Conservation (phyloP, 2,329 filamentous ascomycete species). For the Ascochyta pisi region DNA sequence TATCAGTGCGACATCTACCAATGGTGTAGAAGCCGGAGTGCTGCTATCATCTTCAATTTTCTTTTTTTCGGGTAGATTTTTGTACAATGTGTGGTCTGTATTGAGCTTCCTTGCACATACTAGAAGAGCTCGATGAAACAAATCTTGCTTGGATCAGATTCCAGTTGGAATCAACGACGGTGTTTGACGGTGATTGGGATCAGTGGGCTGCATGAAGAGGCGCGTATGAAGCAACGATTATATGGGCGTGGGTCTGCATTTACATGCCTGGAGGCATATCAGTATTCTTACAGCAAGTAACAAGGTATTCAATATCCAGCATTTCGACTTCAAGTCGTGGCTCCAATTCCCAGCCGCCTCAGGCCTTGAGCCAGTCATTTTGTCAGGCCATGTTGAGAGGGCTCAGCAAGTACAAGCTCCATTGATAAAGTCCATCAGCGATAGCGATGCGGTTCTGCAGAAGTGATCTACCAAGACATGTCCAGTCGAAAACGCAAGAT, state of each 20-base stretch:
- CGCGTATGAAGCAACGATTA: constrained; percentile 2
- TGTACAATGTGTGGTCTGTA: constrained; percentile 11
- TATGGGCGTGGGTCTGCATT: constrained; percentile 13
- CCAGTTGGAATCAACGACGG: not conserved
- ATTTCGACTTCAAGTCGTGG: not conserved
- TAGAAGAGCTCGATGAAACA: not conserved
- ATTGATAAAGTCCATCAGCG: not conserved
- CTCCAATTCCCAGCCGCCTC: too few species aligned
- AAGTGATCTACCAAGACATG: not conserved
- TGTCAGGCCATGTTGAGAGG: not conserved
- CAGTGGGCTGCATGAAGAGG: constrained; percentile 2
- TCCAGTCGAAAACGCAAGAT: not conserved
- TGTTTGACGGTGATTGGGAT: not conserved
- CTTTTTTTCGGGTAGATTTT: not conserved
- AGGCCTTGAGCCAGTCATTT: too few species aligned
- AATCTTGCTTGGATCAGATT: not conserved
- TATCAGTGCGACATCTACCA: not conserved
- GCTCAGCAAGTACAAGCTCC: not conserved
- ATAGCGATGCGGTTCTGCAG: not conserved
- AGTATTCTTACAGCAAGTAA: constrained; percentile 9
- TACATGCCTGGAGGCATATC: constrained; percentile 10
- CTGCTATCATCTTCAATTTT: not conserved
- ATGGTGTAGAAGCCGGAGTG: not conserved
- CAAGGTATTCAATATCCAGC: constrained; percentile 10
- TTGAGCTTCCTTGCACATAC: constrained; percentile 14